These are phyloP conservation scores for Psidium guajava DNA, from an alignment of 345 rosid genomes.

Conservation along the genomic window DNA sequence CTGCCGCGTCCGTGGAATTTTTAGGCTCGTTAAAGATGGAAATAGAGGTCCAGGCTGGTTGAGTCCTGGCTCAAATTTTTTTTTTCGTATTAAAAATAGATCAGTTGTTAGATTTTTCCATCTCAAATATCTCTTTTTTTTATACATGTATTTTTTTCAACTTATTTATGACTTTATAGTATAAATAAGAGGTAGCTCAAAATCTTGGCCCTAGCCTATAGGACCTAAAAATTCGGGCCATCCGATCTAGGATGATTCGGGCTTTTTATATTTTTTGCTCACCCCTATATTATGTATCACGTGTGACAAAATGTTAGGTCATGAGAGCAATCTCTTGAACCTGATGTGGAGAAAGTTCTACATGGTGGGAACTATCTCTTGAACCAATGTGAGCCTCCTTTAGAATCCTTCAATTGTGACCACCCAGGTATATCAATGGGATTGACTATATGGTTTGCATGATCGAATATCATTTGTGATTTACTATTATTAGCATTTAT, in stretches of 20 bases:
- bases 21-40: background rate
- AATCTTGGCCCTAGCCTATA: background rate
- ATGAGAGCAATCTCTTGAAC: no score
- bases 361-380: no score
- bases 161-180: background rate
- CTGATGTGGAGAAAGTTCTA: no score
- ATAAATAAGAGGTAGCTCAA: background rate
- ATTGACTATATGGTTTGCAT: no score
- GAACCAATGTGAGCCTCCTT: no score
- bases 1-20: background rate
- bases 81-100: background rate
- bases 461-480: no score
- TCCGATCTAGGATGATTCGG: rapidly evolving
- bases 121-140: background rate
- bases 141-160: background rate
- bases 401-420: no score
- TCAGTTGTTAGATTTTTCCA: background rate
- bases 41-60: background rate
- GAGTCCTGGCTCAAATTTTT: background rate
- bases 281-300: background rate
- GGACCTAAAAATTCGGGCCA: background rate
- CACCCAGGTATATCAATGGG: no score
- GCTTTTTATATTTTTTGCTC: no score
- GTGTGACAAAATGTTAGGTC: background rate
- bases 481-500: no score